Base-by-base conservation (phyloP, 1,284 basidiomycete genomes). In the Boletus mariae region DNA sequence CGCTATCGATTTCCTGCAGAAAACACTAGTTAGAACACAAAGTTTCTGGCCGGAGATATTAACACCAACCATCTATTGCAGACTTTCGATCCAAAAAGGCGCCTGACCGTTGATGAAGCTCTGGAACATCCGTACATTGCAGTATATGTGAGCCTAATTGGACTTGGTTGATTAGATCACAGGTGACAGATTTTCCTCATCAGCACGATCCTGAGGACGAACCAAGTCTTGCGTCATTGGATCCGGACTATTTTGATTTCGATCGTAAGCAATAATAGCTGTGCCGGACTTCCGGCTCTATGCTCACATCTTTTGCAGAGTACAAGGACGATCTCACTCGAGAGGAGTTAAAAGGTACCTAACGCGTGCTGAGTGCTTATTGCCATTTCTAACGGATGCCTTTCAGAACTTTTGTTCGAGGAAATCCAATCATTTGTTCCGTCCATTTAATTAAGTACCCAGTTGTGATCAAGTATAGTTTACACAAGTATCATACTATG, bases 71-170 rank as follows among this genome's bases (percentile, higher is more conserved):
- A 5, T 44, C 29, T 29, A 5, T 53, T 58, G 29, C 57, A 87
- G 84, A 90, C 88, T 47, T 94, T 98, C 71, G 92, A 95, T 69
- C 93, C 94, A 13, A 92, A 92, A 74, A 96, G 94, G 72, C 87
- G 94, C 35, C 85, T 93, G 68, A 93, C 91, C 0, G 90, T 94
- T 45, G 94, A 96, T 62, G 83, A 94, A 58, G 93, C 93, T 15
- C 76, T 96, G 37, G 84, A 85, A 23, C 94, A 96, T 66, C 93
- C 93, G 2, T 96, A 95, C 68, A 78, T 97, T 17, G 90, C 92
- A 67, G 90, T 93, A 65, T 95, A 95, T 65, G 87, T 88, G 63
- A 25, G 26, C 13, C 5, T 29, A 28, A 37, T 45, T 49, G 38
- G 25, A 20, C 25, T 34, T 35, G 29, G 17, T 47, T 20, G 6